Conservation (phyloP, 2,329 filamentous ascomycete species). For the Botrytis tulipae region DNA sequence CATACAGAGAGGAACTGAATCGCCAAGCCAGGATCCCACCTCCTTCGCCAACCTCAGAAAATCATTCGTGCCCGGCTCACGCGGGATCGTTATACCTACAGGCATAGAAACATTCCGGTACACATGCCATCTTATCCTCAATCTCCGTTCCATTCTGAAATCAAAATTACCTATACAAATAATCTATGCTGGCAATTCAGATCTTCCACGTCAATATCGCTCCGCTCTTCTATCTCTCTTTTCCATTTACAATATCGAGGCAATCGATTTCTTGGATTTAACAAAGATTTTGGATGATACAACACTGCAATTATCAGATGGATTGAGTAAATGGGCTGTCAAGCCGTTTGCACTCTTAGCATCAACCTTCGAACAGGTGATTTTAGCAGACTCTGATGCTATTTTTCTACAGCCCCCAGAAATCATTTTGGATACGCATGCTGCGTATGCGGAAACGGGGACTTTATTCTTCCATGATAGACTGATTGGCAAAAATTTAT, state of each 20-base stretch:
- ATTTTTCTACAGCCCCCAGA: conserved; percentile 19
- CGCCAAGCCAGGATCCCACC: neutral
- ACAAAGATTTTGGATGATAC: conserved; percentile 13
- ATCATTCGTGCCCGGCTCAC: conserved; percentile 4
- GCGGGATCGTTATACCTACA: conserved; percentile 1
- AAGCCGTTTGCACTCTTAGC: conserved; percentile 31
- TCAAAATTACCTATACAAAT: conserved; percentile 12
- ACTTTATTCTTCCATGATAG: conserved; percentile 45
- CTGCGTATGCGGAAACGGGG: conserved; percentile 39
- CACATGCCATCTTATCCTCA: conserved; percentile 6
- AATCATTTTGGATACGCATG: conserved; percentile 37
- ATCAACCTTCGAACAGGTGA: neutral
- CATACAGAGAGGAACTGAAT: neutral
- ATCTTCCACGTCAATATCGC: conserved; percentile 7
- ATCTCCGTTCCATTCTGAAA: neutral
- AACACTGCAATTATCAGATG: conserved; percentile 6
- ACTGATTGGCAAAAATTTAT: conserved; percentile 32
- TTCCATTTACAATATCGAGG: neutral
- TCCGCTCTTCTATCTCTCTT: neutral
- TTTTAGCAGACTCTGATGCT: neutral
- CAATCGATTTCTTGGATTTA: conserved; percentile 22
- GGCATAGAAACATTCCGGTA: conserved; percentile 8
- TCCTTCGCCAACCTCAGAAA: neutral
- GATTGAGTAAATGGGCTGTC: conserved; percentile 40
- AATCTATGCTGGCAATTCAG: neutral